These are phyloP conservation scores for Leishmania guyanensis DNA, from an alignment of 208 protist species.

Conservation along the genomic window DNA sequence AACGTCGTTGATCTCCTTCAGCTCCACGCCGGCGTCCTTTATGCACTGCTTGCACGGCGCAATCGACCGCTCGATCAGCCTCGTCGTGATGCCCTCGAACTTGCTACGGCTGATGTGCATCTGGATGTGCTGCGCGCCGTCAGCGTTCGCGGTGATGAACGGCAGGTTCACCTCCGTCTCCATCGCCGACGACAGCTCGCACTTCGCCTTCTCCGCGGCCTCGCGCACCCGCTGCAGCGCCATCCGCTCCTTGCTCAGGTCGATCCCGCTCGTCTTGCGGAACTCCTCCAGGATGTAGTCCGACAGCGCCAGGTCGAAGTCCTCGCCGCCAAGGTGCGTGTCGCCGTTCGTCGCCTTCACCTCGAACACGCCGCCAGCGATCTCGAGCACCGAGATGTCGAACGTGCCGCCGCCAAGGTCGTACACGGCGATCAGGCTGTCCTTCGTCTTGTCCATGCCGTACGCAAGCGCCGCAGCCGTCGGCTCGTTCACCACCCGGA, in stretches of 20 bases:
- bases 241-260: constrained; percentile 94
- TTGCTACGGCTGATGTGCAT: constrained; percentile 89
- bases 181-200: constrained; percentile 93
- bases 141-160: constrained; percentile 94
- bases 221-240: constrained; percentile 97
- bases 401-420: constrained; percentile 99
- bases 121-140: constrained; percentile 87
- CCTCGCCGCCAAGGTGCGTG: constrained; percentile 99
- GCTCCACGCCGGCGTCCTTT: constrained; percentile 84
- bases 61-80: constrained; percentile 79
- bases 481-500: constrained; percentile 99
- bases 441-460: constrained; percentile 92
- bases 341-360: constrained; percentile 96
- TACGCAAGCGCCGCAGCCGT: constrained; percentile 99
- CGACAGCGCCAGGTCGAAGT: constrained; percentile 95
- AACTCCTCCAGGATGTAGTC: constrained; percentile 93
- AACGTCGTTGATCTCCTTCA: constrained; percentile 96
- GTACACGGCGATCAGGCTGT: constrained; percentile 96
- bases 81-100: constrained; percentile 88
- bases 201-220: constrained; percentile 98
- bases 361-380: constrained; percentile 97
- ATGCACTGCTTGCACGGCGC: constrained; percentile 79
- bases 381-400: constrained; percentile 98
- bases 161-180: constrained; percentile 95
- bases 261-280: constrained; percentile 92